Base-by-base conservation (phyloP, 495 filamentous ascomycete genomes). In the Penicilliopsis zonata region DNA sequence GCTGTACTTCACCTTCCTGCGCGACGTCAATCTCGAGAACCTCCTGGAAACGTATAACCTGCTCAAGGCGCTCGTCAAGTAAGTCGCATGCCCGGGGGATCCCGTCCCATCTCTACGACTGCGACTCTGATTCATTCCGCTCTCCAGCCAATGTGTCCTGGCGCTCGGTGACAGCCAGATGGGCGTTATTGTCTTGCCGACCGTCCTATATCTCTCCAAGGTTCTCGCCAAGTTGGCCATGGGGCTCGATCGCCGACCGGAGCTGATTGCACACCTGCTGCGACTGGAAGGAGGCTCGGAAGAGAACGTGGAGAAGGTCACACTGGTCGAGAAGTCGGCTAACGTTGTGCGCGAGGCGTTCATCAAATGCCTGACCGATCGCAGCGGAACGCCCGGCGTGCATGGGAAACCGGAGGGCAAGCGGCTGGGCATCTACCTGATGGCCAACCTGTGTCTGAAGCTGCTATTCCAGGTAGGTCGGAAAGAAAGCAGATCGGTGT, bases 331-430 rank as follows among this genome's bases (percentile, higher is more conserved):
- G 49, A 62, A 76, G 15, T 81, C 84, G 1, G 85, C 84, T 12
- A 87, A 94, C 41, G 75, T 84, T 27, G 78, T 96, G 34, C 79
- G 87, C 28, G 79, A 84, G 40, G 83, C 87, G 3, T 94, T 95
- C 49, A 92, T 83, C 26, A 84, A 84, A 22, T 94, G 88, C 42
- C 64, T 94, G 23, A 85, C 76, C 3, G 87, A 95, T 44, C 75
- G 86, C 14, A 80, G 72, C 6, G 71, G 73, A 20, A 70, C 67
- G 18, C 50, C 70, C 8, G 70, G 72, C 10, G 36, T 49, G 8
- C 44, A 55, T 18, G 61, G 57, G 3, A 69, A 70, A 42, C 81
- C 82, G 5, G 75, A 82, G 37, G 84, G 87, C 23, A 92, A 86
- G 52, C 82, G 88, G 42, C 60, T 78, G 10, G 87, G 83, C 0